A percentile compares a stretch with the other conserved stretches of the same genome.
phyloP scores from a whole-genome alignment of 306 rosid genomes.

The Fragaria ananassa region DNA sequence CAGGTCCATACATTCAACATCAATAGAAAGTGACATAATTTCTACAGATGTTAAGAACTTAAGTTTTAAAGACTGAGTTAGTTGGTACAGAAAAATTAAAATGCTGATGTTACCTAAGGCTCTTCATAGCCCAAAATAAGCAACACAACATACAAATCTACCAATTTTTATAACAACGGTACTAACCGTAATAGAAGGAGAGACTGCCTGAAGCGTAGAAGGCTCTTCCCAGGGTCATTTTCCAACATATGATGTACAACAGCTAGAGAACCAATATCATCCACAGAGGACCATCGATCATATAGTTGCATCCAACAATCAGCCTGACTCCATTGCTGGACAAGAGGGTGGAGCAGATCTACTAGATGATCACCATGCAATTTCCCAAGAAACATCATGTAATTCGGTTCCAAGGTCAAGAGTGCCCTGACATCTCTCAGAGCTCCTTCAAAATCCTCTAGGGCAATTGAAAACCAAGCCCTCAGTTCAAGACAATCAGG shows the following conservation, averaged over 20 bases:
- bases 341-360: constrained; percentile 63
- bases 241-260: constrained; percentile 78
- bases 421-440: constrained; percentile 79
- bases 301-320: constrained; percentile 91
- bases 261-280: constrained; percentile 86
- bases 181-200: constrained; percentile 75
- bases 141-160: neutral
- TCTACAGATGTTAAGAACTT: neutral
- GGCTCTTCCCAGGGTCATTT: constrained; percentile 85
- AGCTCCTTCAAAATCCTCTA: constrained; percentile 73
- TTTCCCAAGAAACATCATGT: constrained; percentile 67
- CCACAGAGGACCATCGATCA: constrained; percentile 82
- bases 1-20: constrained; percentile 4
- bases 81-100: neutral
- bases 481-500: constrained; percentile 86
- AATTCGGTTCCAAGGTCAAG: constrained; percentile 74
- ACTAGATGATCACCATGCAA: constrained; percentile 66
- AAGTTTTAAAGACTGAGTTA: neutral
- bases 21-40: neutral
- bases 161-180: neutral
- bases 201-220: constrained; percentile 78
- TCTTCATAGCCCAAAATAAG: neutral
- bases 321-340: constrained; percentile 68
- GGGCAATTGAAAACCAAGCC: constrained; percentile 76
- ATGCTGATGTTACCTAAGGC: neutral